phyloP scores from a whole-genome alignment of 2,329 filamentous ascomycete genomes.

The Exophiala dermatitidis region DNA sequence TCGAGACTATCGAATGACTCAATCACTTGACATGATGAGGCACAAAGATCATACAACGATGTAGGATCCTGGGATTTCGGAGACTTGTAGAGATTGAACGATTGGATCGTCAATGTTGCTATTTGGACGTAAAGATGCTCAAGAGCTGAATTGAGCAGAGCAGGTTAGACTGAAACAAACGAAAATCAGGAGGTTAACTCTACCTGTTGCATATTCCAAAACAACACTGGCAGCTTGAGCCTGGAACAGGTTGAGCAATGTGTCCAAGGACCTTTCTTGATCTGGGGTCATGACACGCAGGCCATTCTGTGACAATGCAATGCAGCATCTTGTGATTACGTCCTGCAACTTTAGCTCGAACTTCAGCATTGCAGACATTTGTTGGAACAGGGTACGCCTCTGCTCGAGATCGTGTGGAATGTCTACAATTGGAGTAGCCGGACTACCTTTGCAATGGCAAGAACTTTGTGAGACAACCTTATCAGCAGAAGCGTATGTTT shows the following conservation, averaged over 20 bases:
- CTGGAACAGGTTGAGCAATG: slow-evolving; percentile 34
- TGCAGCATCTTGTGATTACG: slow-evolving; percentile 33
- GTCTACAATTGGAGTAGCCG: slow-evolving; percentile 32
- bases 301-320: slow-evolving; percentile 35
- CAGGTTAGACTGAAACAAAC: too few species aligned
- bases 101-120: slow-evolving; percentile 11
- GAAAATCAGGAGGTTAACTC: background rate
- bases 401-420: slow-evolving; percentile 34
- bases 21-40: slow-evolving; percentile 15
- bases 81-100: slow-evolving; percentile 18
- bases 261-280: slow-evolving; percentile 35
- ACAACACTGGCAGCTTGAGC: slow-evolving; percentile 34
- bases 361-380: slow-evolving; percentile 32
- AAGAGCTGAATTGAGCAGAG: slow-evolving; percentile 1
- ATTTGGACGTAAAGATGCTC: slow-evolving; percentile 12
- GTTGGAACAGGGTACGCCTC: slow-evolving; percentile 32
- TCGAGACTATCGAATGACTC: slow-evolving; percentile 19
- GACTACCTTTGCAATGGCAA: slow-evolving; percentile 35
- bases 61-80: slow-evolving; percentile 16
- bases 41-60: slow-evolving; percentile 16
- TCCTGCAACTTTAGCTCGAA: slow-evolving; percentile 36
- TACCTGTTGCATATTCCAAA: slow-evolving; percentile 31
- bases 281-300: slow-evolving; percentile 34
- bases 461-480: slow-evolving; percentile 26
- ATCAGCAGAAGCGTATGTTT: background rate